A percentile compares a stretch with the other conserved stretches of the same genome.
Evolutionary conservation across 257 asterid species (phyloP).

Genomic region (Penstemon newberryi): DNA sequence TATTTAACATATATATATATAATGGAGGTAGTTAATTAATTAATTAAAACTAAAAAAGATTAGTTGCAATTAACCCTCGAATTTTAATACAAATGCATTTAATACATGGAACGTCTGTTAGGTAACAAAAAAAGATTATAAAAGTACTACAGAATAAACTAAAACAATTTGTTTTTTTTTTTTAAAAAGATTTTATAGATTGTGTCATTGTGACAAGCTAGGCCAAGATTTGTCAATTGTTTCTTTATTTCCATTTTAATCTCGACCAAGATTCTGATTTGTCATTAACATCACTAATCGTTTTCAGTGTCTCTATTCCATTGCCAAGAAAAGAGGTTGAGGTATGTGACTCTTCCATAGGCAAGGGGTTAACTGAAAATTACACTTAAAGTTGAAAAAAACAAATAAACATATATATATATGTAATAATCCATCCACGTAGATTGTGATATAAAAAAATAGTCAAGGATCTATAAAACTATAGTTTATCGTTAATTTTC

Average conservation of each 20-base stretch:
- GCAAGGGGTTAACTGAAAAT: too few species aligned
- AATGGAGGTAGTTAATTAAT: not conserved
- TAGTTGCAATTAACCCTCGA: not conserved
- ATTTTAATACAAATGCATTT: not conserved
- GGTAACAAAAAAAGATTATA: not conserved
- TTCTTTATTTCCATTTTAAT: not conserved
- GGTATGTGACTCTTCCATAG: not conserved
- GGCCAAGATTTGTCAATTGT: not conserved
- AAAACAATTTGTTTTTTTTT: too few species aligned
- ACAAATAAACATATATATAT: too few species aligned
- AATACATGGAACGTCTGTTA: not conserved
- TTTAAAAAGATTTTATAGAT: not conserved
- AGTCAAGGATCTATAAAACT: too few species aligned
- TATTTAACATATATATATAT: not conserved
- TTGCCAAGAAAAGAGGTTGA: conserved; percentile 1
- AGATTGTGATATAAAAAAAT: too few species aligned
- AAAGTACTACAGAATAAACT: not conserved
- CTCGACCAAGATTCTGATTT: not conserved
- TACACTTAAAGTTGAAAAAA: too few species aligned
- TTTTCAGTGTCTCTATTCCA: not conserved
- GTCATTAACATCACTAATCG: not conserved
- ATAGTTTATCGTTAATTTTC: too few species aligned
- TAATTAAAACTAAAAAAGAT: not conserved
- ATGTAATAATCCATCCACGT: too few species aligned
- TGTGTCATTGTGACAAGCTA: not conserved